Conservation (phyloP, 1,139 yeast genomes). For the Saccharomycopsis crataegensis region DNA sequence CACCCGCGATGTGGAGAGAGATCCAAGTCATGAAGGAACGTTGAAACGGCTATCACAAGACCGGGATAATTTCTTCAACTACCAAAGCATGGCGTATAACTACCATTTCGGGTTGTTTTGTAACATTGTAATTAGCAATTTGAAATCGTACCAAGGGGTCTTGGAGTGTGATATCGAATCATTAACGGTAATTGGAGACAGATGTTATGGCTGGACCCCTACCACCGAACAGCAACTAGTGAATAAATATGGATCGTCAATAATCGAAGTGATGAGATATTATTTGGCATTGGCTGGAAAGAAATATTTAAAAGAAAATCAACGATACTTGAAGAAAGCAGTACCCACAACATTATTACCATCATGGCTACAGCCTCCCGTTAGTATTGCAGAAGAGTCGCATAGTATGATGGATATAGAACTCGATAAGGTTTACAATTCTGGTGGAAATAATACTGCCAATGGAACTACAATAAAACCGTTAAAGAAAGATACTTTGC, state of each 20-base stretch:
- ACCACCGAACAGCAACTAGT: neutral
- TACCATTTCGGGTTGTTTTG: slow-evolving; percentile 6
- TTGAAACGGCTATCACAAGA: neutral
- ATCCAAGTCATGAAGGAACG: neutral
- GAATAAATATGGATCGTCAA: neutral
- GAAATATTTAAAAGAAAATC: neutral
- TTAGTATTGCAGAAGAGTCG: too few species aligned
- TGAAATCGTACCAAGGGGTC: neutral
- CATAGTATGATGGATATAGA: too few species aligned
- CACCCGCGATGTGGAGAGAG: neutral
- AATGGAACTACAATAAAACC: neutral
- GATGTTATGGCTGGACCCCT: neutral
- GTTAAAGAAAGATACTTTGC: neutral
- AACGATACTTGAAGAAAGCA: neutral
- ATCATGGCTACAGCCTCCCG: too few species aligned
- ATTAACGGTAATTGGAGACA: neutral
- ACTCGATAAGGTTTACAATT: neutral
- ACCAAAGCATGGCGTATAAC: neutral
- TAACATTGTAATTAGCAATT: neutral
- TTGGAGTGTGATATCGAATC: neutral
- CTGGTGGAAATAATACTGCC: neutral
- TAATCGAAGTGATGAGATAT: neutral
- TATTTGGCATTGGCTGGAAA: neutral
- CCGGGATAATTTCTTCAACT: neutral
- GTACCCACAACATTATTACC: too few species aligned